Conservation (phyloP, 257 asterid genomes). For the Ilex aquifolium region DNA sequence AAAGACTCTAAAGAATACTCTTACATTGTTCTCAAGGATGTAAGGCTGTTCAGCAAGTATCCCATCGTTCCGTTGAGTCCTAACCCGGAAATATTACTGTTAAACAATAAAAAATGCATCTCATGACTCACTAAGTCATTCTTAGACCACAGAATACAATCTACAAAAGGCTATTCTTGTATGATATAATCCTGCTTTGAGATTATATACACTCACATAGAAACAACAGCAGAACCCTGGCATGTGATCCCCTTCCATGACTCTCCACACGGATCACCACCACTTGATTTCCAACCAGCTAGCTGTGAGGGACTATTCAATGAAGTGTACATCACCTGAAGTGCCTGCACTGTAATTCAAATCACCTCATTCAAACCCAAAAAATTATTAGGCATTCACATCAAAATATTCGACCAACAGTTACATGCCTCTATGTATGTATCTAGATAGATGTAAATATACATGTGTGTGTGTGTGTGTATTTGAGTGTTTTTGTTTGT, state of each 20-base stretch:
- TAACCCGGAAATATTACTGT: conserved; percentile 73
- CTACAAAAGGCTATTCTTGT: too few species aligned
- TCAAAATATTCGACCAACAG: too few species aligned
- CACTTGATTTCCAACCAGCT: conserved; percentile 74
- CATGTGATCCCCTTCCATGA: conserved; percentile 87
- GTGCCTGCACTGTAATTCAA: conserved; percentile 70
- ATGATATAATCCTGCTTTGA: background rate
- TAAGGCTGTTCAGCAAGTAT: conserved; percentile 65
- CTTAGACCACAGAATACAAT: too few species aligned
- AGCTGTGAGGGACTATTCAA: conserved; percentile 73
- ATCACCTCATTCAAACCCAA: conserved; percentile 1
- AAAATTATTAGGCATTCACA: too few species aligned
- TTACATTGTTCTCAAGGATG: conserved; percentile 73
- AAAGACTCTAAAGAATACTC: conserved; percentile 18
- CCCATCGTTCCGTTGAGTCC: conserved; percentile 88
- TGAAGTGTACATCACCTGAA: conserved; percentile 74
- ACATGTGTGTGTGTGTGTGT: too few species aligned
- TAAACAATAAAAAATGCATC: conserved; percentile 23
- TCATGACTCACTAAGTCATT: background rate
- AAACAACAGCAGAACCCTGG: conserved; percentile 68
- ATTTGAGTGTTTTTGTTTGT: too few species aligned
- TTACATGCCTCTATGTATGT: too few species aligned
- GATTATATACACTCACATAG: conserved; percentile 56
- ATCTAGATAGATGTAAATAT: too few species aligned
- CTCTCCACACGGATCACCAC: conserved; percentile 96